A percentile compares a stretch with the other conserved stretches of the same genome.
phyloP scores from a whole-genome alignment of 2,329 filamentous ascomycete species.

The Orbilia oligospora region DNA sequence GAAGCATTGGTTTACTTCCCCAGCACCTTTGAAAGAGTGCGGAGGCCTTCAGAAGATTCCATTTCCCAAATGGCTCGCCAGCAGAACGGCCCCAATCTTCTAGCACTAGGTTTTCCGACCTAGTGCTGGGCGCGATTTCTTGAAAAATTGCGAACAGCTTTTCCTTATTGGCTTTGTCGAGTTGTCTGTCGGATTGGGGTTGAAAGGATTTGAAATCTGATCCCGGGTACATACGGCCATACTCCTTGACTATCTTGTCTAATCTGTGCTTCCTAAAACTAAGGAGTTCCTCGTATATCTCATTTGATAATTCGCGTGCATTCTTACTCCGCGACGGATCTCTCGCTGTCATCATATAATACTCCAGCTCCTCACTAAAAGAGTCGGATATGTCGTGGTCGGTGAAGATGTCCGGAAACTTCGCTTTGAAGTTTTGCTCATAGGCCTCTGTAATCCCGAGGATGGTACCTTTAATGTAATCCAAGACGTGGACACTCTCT shows the following conservation, averaged over 20 bases:
- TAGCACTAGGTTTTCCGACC: background rate
- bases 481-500: background rate
- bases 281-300: background rate
- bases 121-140: background rate
- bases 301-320: background rate
- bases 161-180: background rate
- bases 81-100: background rate
- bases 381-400: background rate
- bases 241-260: background rate
- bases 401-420: background rate
- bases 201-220: background rate
- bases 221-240: background rate
- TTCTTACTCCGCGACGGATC: background rate
- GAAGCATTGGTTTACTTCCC: background rate
- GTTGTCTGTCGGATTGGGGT: background rate
- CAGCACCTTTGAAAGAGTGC: background rate
- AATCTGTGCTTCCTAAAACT: background rate
- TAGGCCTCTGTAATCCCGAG: background rate
- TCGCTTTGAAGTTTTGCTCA: background rate
- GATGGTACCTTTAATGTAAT: background rate
- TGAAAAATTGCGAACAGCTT: background rate
- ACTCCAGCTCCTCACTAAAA: background rate
- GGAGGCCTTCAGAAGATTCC: conserved; percentile 20
- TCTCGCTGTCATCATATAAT: background rate
- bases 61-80: background rate